Conservation (phyloP, 495 filamentous ascomycete species). For the Neurospora sp. region DNA sequence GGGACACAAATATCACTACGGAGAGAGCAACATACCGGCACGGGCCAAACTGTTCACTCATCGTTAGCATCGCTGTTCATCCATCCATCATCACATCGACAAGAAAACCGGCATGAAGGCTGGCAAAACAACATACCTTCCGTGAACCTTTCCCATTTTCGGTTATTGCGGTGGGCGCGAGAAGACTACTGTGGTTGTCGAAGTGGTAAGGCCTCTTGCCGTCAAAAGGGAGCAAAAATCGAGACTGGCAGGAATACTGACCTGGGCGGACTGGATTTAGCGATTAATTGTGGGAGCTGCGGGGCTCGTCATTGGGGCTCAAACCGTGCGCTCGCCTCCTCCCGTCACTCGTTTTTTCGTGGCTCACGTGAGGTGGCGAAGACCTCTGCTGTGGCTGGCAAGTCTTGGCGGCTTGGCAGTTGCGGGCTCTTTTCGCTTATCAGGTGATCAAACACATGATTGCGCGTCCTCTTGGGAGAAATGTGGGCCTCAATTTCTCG, state of each 20-base stretch:
- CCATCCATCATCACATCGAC: neutral
- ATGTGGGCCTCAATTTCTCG: neutral
- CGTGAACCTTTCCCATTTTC: constrained; percentile 32
- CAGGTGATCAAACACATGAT: neutral
- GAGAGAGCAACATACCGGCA: constrained; percentile 20
- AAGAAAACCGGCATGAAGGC: neutral
- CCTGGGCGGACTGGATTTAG: constrained; percentile 4
- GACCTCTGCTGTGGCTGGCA: neutral
- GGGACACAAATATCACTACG: neutral
- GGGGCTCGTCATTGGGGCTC: constrained; percentile 20
- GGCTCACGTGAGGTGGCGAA: constrained; percentile 1
- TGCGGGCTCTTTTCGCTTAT: neutral
- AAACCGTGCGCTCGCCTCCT: constrained; percentile 2
- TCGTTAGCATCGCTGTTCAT: constrained; percentile 4
- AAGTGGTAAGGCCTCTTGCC: constrained; percentile 1
- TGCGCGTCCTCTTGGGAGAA: neutral
- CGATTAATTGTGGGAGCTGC: constrained; percentile 15
- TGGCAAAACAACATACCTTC: constrained; percentile 15
- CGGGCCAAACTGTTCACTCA: constrained; percentile 20
- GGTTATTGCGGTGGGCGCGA: constrained; percentile 15
- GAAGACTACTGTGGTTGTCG: constrained; percentile 13
- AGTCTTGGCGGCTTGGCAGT: neutral
- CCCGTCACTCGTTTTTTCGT: neutral
- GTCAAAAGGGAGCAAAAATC: constrained; percentile 1
- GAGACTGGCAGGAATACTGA: constrained; percentile 7